Evolutionary conservation across 192 early-diverging fungal genomes (phyloP), one percentile per base, ranked within the genome.

Genomic region (Podila verticillata): DNA sequence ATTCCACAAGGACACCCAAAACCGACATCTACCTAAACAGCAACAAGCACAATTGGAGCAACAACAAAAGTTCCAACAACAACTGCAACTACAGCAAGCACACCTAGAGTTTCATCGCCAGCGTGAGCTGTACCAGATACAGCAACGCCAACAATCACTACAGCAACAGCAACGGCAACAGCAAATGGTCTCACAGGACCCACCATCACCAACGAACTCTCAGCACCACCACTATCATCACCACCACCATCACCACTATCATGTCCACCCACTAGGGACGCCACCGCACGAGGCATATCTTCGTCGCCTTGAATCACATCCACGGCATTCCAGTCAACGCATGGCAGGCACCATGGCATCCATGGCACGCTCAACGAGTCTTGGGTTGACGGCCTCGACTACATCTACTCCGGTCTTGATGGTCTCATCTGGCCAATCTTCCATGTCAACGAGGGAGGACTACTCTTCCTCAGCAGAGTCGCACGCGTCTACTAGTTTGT

Each of bases 51-150:
- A 63, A 29, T 34, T 61, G 22, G 63, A 72, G 26, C 57, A 36
- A 7, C 68, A 66, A 56, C 64, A 67, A 47, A 60, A 48, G 19
- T 61, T 60, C 22, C 63, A 39, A 5, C 66, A 70, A 36, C 74
- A 78, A n/a, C 20, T 61, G 26, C 74, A 62, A 48, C 57, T 78
- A 0, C 62, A 65, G 28, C 63, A 66, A 30, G 74, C 68, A 9
- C 68, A 78, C 26, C 47, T 62, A 61, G 65, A 79, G 48, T 79
- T 72, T 22, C 57, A 72, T 72, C 75, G 75, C 4, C 75, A 79
- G 39, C 59, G 75, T 26, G 69, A 67, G 20, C 68, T 72, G 29
- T 48, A 58, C 28, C 57, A 56, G 29, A 7, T 34, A 19, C 75
- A 61, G 29, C 68, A 79, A 31, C 75, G 60, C 44, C 66, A 63